These are phyloP conservation scores for Crucihimalaya himalaica DNA, from an alignment of 345 rosid genomes.

Conservation along the genomic window DNA sequence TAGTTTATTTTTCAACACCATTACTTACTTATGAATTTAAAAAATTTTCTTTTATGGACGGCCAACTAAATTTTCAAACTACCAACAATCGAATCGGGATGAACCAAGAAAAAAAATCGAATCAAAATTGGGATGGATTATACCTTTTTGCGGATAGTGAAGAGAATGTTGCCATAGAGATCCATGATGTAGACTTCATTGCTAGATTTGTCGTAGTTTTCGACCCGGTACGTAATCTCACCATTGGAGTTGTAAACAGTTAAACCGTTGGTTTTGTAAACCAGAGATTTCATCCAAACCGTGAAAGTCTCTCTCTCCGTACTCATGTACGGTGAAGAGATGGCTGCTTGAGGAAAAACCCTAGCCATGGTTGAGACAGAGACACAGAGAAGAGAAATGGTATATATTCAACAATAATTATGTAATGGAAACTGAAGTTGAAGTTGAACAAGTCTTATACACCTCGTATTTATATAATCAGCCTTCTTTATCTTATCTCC, in stretches of 20 bases:
- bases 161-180: constrained; percentile 56
- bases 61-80: background rate
- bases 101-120: background rate
- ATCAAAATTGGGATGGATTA: background rate
- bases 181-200: constrained; percentile 63
- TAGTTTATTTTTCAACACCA: too few species aligned
- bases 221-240: constrained; percentile 55
- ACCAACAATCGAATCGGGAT: background rate
- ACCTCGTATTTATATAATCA: constrained; percentile 29
- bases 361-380: constrained; percentile 40
- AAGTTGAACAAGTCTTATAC: constrained; percentile 41
- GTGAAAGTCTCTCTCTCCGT: constrained; percentile 55
- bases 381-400: constrained; percentile 9
- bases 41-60: too few species aligned
- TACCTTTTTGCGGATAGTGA: constrained; percentile 55
- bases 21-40: too few species aligned
- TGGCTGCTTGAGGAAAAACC: constrained; percentile 50
- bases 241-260: constrained; percentile 60
- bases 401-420: constrained; percentile 3
- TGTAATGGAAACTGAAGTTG: constrained; percentile 29
- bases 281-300: constrained; percentile 72
- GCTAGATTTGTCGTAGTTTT: constrained; percentile 58
- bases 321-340: constrained; percentile 37
- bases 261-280: constrained; percentile 64
- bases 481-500: constrained; percentile 24